Evolutionary conservation across 352 stramenopile genomes (phyloP).

Genomic region (Phytophthora vignae): DNA sequence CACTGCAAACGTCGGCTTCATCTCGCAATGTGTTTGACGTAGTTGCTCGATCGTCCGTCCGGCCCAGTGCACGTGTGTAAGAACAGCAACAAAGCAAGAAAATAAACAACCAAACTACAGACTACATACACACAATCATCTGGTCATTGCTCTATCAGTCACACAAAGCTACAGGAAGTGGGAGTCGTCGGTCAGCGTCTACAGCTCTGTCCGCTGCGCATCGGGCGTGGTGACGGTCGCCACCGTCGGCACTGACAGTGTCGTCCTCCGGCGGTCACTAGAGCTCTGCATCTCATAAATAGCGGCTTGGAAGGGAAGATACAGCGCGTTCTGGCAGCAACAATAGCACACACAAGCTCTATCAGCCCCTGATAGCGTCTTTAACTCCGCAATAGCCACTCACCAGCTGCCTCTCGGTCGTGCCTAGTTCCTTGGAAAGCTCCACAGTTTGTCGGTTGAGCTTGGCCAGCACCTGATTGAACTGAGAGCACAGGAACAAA

Average conservation of each 20-base stretch:
- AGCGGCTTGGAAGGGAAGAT: conserved; percentile 61
- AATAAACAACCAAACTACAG: conserved; percentile 16
- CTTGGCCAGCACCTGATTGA: conserved; percentile 58
- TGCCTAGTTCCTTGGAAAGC: conserved; percentile 57
- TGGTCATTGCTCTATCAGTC: conserved; percentile 10
- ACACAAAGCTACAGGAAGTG: conserved; percentile 5
- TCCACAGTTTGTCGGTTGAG: conserved; percentile 59
- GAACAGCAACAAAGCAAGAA: conserved; percentile 4
- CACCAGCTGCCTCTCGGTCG: conserved; percentile 58
- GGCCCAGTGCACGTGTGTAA: conserved; percentile 10
- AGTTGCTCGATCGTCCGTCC: background rate
- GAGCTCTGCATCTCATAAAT: conserved; percentile 68
- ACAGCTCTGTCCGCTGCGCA: conserved; percentile 40
- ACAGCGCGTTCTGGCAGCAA: conserved; percentile 54
- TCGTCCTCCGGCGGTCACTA: conserved; percentile 24
- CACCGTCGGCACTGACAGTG: conserved; percentile 23
- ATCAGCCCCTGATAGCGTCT: background rate
- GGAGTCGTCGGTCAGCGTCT: background rate
- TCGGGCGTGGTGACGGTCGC: conserved; percentile 24
- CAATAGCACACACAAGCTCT: conserved; percentile 6
- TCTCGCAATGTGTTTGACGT: background rate
- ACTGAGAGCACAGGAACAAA: conserved; percentile 30
- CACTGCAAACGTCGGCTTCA: background rate
- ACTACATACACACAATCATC: conserved; percentile 7
- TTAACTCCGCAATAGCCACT: background rate